Evolutionary conservation across 1,139 yeast species (phyloP).

Genomic region (Blastobotrys apis): DNA sequence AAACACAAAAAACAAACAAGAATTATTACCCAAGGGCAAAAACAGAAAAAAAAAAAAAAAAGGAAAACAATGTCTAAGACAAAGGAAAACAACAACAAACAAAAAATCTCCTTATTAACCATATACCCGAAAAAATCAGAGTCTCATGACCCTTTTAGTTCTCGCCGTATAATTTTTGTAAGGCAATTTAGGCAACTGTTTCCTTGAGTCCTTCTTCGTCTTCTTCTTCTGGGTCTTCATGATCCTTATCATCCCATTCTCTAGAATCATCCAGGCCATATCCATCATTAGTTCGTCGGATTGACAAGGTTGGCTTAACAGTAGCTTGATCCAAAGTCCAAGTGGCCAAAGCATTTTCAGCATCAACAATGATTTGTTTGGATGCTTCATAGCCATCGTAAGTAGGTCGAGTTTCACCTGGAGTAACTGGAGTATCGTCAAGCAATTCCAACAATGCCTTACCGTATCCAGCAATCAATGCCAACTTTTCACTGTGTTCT

Average conservation of each 20-base stretch:
- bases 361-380: conserved; percentile 94
- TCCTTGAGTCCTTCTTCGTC: conserved; percentile 14
- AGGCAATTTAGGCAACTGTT: too few relatives aligned
- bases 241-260: conserved; percentile 44
- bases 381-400: conserved; percentile 98
- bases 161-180: too few relatives aligned
- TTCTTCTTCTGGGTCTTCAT: conserved; percentile 22
- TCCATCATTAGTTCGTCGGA: conserved; percentile 67
- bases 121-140: too few relatives aligned
- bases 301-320: conserved; percentile 88
- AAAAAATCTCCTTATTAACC: too few relatives aligned
- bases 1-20: not conserved
- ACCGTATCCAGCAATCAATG: conserved; percentile 97
- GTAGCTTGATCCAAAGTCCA: conserved; percentile 97
- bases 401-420: conserved; percentile 98
- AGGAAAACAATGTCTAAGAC: conserved; percentile 3
- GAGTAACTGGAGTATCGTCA: conserved; percentile 96
- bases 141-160: too few relatives aligned
- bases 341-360: conserved; percentile 90
- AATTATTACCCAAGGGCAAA: not conserved
- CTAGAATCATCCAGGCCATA: conserved; percentile 52
- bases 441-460: conserved; percentile 92
- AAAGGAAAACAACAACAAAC: conserved; percentile 3
- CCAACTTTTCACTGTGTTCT: conserved; percentile 94
- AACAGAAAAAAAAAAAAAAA: not conserved